These are phyloP conservation scores for Vigna angularis DNA, from an alignment of 306 rosid genomes.

Conservation along the genomic window DNA sequence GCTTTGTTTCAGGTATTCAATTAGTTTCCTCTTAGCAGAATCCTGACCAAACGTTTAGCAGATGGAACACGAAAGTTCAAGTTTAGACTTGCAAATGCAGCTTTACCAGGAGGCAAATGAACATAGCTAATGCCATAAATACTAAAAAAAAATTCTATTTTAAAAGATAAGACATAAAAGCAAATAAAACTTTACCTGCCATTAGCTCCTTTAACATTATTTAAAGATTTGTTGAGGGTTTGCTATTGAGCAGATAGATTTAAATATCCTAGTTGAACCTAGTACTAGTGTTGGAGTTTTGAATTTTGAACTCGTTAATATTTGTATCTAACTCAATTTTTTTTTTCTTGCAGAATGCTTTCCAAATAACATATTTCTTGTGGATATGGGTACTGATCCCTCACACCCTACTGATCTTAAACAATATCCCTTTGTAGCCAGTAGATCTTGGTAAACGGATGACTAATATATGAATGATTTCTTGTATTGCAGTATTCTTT, in stretches of 20 bases:
- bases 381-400: slow-evolving; percentile 84
- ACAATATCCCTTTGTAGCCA: neutral
- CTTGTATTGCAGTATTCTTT: slow-evolving; percentile 79
- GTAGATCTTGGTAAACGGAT: slow-evolving; percentile 1
- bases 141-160: slow-evolving; percentile 31
- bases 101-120: slow-evolving; percentile 11
- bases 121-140: slow-evolving; percentile 1
- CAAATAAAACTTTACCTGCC: neutral
- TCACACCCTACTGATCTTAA: slow-evolving; percentile 26
- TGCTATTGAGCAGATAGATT: slow-evolving; percentile 9
- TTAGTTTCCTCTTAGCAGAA: slow-evolving; percentile 21
- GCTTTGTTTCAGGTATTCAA: slow-evolving; percentile 91
- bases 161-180: neutral
- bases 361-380: slow-evolving; percentile 88
- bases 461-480: slow-evolving; percentile 27
- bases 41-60: slow-evolving; percentile 1
- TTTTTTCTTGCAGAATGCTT: slow-evolving; percentile 83
- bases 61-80: neutral
- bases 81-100: neutral
- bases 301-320: slow-evolving; percentile 1
- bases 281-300: neutral
- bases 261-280: slow-evolving; percentile 3
- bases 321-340: slow-evolving; percentile 33
- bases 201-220: neutral
- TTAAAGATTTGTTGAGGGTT: slow-evolving; percentile 13